Conservation (phyloP, 768 basidiomycete genomes). For the Mycena latifolia region DNA sequence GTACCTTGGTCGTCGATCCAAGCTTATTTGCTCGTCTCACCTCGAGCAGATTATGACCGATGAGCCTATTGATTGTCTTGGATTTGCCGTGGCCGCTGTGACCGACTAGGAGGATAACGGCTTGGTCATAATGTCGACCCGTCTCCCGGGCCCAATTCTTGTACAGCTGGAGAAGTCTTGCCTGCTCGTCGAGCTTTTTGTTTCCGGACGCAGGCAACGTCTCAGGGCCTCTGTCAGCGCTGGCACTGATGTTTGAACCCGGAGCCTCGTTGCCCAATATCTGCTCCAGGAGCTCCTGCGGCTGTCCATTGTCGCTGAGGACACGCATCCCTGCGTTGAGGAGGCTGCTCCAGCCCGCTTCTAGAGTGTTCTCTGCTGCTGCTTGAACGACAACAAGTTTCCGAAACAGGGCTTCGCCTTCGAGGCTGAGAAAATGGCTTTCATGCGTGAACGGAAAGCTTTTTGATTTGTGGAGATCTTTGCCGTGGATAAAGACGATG, state of each 20-base stretch:
- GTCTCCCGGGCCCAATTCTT: too few relatives aligned
- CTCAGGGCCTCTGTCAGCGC: too few relatives aligned
- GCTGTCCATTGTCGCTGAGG: too few relatives aligned
- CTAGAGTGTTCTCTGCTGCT: background rate
- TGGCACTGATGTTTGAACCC: too few relatives aligned
- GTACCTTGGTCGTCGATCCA: constrained; percentile 13
- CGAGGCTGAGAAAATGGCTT: background rate
- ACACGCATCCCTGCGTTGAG: constrained; percentile 4
- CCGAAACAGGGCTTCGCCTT: constrained; percentile 3
- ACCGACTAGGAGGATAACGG: constrained; percentile 7
- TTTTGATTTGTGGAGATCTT: background rate
- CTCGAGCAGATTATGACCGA: constrained; percentile 6
- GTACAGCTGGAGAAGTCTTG: too few relatives aligned
- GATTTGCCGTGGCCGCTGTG: constrained; percentile 26
- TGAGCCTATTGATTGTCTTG: constrained; percentile 21
- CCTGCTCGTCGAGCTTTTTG: too few relatives aligned
- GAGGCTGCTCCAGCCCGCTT: background rate
- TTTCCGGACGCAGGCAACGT: too few relatives aligned
- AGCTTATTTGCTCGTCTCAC: background rate
- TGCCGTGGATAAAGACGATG: background rate
- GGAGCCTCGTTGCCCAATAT: too few relatives aligned
- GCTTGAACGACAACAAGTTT: constrained; percentile 5
- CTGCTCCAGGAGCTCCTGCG: too few relatives aligned
- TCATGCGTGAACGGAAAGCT: background rate
- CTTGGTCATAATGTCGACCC: constrained; percentile 7